These are phyloP conservation scores for Lithospermum erythrorhizon DNA, from an alignment of 257 asterid genomes.

Conservation along the genomic window DNA sequence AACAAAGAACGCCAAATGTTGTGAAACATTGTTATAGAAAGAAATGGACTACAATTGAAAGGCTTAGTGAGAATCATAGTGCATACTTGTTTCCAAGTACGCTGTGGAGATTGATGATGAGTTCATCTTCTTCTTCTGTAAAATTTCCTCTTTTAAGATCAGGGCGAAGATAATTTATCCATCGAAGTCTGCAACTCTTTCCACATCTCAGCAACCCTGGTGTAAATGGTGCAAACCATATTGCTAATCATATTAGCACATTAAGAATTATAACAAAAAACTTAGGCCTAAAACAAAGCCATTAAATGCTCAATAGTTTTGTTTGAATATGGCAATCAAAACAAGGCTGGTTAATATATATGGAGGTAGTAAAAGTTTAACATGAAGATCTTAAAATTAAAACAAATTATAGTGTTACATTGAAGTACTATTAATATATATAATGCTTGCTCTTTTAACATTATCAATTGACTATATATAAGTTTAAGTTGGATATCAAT, in stretches of 20 bases:
- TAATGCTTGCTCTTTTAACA: too few relatives aligned
- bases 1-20: neutral
- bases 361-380: too few relatives aligned
- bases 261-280: too few relatives aligned
- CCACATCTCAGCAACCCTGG: slow-evolving; percentile 34
- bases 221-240: neutral
- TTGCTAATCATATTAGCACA: neutral
- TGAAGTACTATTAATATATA: too few relatives aligned
- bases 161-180: slow-evolving; percentile 36
- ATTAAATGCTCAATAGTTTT: too few relatives aligned
- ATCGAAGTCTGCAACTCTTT: slow-evolving; percentile 34
- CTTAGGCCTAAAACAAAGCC: too few relatives aligned
- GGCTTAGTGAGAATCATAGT: neutral
- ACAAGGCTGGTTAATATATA: too few relatives aligned
- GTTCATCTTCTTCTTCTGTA: slow-evolving; percentile 25
- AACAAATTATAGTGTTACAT: too few relatives aligned
- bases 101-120: slow-evolving; percentile 25
- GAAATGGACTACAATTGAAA: neutral
- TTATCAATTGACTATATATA: too few relatives aligned
- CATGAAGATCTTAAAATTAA: too few relatives aligned
- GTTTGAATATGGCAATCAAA: too few relatives aligned
- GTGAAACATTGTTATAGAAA: neutral
- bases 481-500: too few relatives aligned
- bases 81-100: slow-evolving; percentile 30
- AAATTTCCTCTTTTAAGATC: slow-evolving; percentile 33